Percentiles rank a stretch among this genome's conserved stretches.
These are phyloP conservation scores for Cercospora beticola DNA, from an alignment of 2,329 filamentous ascomycete species.

Conservation along the genomic window DNA sequence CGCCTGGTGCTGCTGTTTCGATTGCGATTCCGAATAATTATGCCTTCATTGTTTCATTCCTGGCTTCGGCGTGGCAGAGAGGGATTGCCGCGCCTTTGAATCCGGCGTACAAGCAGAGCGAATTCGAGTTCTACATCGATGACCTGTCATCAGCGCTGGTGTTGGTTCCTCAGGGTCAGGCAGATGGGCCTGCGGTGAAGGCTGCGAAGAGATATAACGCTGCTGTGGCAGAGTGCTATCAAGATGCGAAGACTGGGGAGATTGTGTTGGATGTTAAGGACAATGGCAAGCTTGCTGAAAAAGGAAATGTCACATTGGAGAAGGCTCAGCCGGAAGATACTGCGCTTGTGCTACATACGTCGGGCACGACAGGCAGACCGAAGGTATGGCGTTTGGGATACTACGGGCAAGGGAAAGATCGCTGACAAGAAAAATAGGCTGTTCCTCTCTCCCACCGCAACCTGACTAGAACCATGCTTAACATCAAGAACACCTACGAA, in stretches of 20 bases:
- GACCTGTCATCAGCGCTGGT: slow-evolving; percentile 78
- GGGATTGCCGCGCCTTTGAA: slow-evolving; percentile 84
- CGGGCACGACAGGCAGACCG: slow-evolving; percentile 78
- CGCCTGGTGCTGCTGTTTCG: slow-evolving; percentile 69
- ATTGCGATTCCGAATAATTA: slow-evolving; percentile 83
- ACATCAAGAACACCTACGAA: slow-evolving; percentile 75
- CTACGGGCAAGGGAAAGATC: background rate
- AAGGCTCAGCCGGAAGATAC: slow-evolving; percentile 70
- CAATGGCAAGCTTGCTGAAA: slow-evolving; percentile 62
- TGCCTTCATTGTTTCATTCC: slow-evolving; percentile 83
- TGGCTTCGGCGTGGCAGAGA: slow-evolving; percentile 82
- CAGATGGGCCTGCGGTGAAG: slow-evolving; percentile 68
- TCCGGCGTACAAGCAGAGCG: slow-evolving; percentile 81
- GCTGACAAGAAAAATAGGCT: slow-evolving; percentile 45
- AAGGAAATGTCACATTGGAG: slow-evolving; percentile 50
- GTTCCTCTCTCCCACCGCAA: slow-evolving; percentile 80
- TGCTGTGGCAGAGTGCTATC: slow-evolving; percentile 84
- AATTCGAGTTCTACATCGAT: slow-evolving; percentile 90
- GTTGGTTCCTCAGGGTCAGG: slow-evolving; percentile 68
- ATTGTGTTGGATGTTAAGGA: slow-evolving; percentile 79
- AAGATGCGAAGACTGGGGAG: slow-evolving; percentile 60
- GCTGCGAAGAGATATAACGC: slow-evolving; percentile 77
- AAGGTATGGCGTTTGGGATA: slow-evolving; percentile 47
- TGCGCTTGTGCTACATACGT: slow-evolving; percentile 79
- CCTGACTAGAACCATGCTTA: slow-evolving; percentile 77